These are phyloP conservation scores for Fomitopsis betulina DNA, from an alignment of 1,284 basidiomycete genomes.

Conservation along the genomic window DNA sequence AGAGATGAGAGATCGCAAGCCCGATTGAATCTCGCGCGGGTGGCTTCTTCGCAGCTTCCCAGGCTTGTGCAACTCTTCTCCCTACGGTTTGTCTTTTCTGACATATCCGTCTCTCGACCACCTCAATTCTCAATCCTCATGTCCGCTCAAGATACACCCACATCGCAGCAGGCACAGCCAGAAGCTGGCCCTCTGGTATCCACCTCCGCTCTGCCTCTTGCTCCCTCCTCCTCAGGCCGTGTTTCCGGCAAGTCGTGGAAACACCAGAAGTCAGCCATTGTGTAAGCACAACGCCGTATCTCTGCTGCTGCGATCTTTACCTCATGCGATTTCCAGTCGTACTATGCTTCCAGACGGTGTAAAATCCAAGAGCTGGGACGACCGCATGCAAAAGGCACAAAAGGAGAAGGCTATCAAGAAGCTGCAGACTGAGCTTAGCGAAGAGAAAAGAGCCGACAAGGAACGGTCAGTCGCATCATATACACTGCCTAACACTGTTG, in stretches of 20 bases:
- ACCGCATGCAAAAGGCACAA: conserved; percentile 64
- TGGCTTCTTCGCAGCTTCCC: background rate
- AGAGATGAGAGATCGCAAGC: too few relatives aligned
- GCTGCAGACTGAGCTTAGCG: conserved; percentile 65
- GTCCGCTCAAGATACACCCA: background rate
- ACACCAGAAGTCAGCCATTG: conserved; percentile 50
- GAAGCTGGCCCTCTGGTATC: conserved; percentile 1
- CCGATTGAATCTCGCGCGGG: too few relatives aligned
- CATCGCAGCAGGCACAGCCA: background rate
- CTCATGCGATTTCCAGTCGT: conserved; percentile 40
- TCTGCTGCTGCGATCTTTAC: conserved; percentile 2
- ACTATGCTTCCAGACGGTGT: conserved; percentile 62
- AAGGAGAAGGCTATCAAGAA: conserved; percentile 66
- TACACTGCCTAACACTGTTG: background rate
- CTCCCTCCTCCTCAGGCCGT: conserved; percentile 55
- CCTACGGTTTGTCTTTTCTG: background rate
- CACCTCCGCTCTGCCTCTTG: conserved; percentile 31
- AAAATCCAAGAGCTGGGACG: conserved; percentile 62
- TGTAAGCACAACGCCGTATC: conserved; percentile 36
- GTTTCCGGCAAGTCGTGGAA: conserved; percentile 72
- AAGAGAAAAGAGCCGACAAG: conserved; percentile 68
- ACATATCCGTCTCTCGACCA: background rate
- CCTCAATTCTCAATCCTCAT: background rate
- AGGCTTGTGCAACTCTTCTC: background rate
- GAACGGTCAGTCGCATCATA: conserved; percentile 39